Conservation (phyloP, 768 basidiomycete genomes). For the Pleurotus djamor region DNA sequence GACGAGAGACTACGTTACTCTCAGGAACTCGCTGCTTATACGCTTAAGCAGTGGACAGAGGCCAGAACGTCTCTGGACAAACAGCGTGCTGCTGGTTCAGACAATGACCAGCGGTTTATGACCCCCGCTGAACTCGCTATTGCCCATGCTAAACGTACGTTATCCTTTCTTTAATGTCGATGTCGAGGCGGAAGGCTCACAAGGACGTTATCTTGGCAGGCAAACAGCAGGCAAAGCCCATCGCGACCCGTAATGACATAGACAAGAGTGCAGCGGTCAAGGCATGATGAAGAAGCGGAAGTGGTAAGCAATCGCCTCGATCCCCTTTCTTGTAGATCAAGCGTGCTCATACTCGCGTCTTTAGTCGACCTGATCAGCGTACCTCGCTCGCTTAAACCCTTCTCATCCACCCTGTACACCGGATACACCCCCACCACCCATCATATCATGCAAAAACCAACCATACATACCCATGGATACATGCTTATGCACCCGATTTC, state of each 20-base stretch:
- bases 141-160: not conserved
- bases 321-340: too few species aligned
- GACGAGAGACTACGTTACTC: slow-evolving; percentile 36
- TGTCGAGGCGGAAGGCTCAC: too few species aligned
- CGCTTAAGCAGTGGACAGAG: slow-evolving; percentile 40
- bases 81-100: not conserved
- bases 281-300: not conserved
- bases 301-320: not conserved
- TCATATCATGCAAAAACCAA: too few species aligned
- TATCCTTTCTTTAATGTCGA: too few species aligned
- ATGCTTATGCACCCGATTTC: too few species aligned
- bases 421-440: too few species aligned
- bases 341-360: too few species aligned
- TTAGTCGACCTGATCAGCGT: too few species aligned
- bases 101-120: slow-evolving; percentile 6
- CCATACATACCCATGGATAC: too few species aligned
- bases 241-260: not conserved
- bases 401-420: too few species aligned
- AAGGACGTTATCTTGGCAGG: too few species aligned
- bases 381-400: too few species aligned
- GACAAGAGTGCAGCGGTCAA: not conserved
- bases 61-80: slow-evolving; percentile 25
- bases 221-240: not conserved
- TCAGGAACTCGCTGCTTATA: slow-evolving; percentile 46
- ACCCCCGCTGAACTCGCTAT: slow-evolving; percentile 3